Evolutionary conservation across 1,139 yeast genomes (phyloP).

Genomic region (Lodderomyces orthopsilosis): DNA sequence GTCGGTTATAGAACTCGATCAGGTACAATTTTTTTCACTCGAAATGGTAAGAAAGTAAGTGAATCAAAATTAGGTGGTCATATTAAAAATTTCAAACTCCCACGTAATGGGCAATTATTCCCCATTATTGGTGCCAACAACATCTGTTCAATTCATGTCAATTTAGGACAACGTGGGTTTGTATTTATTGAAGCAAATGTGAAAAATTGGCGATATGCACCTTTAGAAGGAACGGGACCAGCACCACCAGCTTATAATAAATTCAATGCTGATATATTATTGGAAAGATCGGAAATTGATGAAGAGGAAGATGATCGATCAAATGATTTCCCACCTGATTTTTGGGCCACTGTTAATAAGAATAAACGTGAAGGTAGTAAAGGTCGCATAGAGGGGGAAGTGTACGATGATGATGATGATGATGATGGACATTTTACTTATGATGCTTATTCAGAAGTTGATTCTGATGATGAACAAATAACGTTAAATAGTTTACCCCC

Average conservation of each 20-base stretch:
- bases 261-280: constrained; percentile 51
- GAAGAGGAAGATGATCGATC: constrained; percentile 43
- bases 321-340: constrained; percentile 56
- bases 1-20: constrained; percentile 60
- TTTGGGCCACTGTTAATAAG: constrained; percentile 38
- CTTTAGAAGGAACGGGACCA: constrained; percentile 56
- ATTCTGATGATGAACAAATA: constrained; percentile 38
- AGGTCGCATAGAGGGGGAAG: neutral
- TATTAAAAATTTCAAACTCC: constrained; percentile 43
- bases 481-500: constrained; percentile 36
- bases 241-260: constrained; percentile 62
- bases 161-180: constrained; percentile 56
- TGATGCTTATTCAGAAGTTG: constrained; percentile 37
- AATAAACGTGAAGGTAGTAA: constrained; percentile 3
- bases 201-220: constrained; percentile 65
- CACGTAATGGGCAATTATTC: constrained; percentile 40
- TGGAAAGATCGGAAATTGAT: constrained; percentile 55
- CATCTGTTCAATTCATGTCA: constrained; percentile 52
- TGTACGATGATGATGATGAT: constrained; percentile 1
- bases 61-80: constrained; percentile 73
- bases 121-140: constrained; percentile 56
- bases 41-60: constrained; percentile 66
- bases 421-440: constrained; percentile 33
- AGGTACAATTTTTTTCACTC: constrained; percentile 65
- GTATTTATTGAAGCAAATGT: constrained; percentile 61